phyloP scores from a whole-genome alignment of 1,284 basidiomycete genomes.

The Pholiota adiposa region DNA sequence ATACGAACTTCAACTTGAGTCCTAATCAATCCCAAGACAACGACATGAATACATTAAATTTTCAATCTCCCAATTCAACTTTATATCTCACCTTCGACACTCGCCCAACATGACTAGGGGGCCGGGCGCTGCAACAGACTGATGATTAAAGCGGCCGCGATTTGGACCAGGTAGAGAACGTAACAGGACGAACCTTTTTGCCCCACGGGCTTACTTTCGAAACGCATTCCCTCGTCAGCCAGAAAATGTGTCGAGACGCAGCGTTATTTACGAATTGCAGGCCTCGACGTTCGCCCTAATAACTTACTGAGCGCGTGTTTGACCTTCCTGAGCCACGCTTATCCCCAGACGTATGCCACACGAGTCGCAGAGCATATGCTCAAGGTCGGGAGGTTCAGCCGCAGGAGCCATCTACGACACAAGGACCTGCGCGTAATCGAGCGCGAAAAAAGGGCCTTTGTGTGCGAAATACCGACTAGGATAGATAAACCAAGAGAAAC shows the following conservation, averaged over 20 bases:
- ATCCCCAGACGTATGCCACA: too few relatives aligned
- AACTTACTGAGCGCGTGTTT: conserved; percentile 19
- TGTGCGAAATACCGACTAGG: too few relatives aligned
- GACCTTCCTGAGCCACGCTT: conserved; percentile 40
- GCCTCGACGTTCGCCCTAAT: conserved; percentile 24
- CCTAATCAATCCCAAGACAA: conserved; percentile 14
- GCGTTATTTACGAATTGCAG: conserved; percentile 24
- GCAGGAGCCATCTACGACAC: conserved; percentile 31
- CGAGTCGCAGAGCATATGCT: conserved; percentile 29
- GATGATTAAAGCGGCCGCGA: not conserved
- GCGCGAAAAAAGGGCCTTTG: conserved; percentile 38
- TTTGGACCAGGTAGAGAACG: not conserved
- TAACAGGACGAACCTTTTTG: conserved; percentile 36
- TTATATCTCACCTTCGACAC: conserved; percentile 50
- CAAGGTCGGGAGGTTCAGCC: conserved; percentile 28
- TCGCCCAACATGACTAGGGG: conserved; percentile 57
- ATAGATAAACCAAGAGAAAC: conserved; percentile 29
- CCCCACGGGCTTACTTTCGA: conserved; percentile 35
- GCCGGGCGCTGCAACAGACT: too few relatives aligned
- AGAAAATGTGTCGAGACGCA: conserved; percentile 44
- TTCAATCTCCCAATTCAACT: conserved; percentile 35
- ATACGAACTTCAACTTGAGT: conserved; percentile 31
- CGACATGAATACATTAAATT: conserved; percentile 31
- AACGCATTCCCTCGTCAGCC: conserved; percentile 33
- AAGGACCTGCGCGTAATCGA: conserved; percentile 39